Percentiles rank a stretch among this genome's conserved stretches.
phyloP scores from a whole-genome alignment of 2,329 filamentous ascomycete species.

The Claviceps sp. region DNA sequence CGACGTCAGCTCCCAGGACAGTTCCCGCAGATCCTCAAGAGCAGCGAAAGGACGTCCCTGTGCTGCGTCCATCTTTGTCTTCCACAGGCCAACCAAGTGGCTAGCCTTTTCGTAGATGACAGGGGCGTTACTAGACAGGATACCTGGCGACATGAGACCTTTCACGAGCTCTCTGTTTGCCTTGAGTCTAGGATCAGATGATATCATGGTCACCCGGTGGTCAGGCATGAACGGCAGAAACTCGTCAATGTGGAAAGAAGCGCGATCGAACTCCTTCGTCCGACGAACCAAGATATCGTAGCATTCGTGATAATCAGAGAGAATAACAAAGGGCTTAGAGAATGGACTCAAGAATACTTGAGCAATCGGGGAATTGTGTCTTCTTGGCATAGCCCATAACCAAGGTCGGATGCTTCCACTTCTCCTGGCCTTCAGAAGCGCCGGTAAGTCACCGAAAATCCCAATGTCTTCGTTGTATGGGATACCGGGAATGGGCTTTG shows the following conservation, averaged over 20 bases:
- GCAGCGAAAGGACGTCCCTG: slow-evolving; percentile 17
- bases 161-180: slow-evolving; percentile 14
- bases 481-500: not conserved
- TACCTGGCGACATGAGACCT: slow-evolving; percentile 18
- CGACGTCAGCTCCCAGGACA: slow-evolving; percentile 18
- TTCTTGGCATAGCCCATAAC: not conserved
- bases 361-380: not conserved
- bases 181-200: slow-evolving; percentile 15
- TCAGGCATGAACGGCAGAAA: slow-evolving; percentile 6
- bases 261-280: not conserved
- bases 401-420: not conserved
- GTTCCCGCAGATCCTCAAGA: slow-evolving; percentile 16
- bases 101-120: slow-evolving; percentile 17
- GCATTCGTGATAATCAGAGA: not conserved
- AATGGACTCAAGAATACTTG: not conserved
- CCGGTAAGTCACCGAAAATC: not conserved
- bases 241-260: not conserved
- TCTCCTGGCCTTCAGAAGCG: not conserved
- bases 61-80: slow-evolving; percentile 13
- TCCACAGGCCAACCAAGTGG: slow-evolving; percentile 19
- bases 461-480: not conserved
- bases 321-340: not conserved
- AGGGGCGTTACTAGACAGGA: slow-evolving; percentile 15
- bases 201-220: slow-evolving; percentile 16
- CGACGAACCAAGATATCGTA: slow-evolving; percentile 1